Percentiles rank a stretch among this genome's conserved stretches.
Conservation (phyloP, 352 stramenopile genomes). For the Phytophthora meadii region DNA sequence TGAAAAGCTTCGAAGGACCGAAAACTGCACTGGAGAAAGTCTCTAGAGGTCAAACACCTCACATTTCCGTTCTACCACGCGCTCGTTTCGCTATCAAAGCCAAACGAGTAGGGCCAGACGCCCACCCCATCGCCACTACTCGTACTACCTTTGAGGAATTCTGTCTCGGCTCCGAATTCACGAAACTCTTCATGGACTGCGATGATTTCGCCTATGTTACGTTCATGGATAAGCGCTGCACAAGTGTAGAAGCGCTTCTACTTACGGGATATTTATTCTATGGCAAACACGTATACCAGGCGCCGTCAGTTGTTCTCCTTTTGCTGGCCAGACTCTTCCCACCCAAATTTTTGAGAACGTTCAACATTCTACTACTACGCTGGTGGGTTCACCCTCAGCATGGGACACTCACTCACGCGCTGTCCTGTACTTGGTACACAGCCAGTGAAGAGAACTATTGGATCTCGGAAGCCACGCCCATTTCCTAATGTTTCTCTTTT, state of each 20-base stretch:
- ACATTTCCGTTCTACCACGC: conserved; percentile 9
- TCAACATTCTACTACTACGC: conserved; percentile 38
- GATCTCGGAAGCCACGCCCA: conserved; percentile 34
- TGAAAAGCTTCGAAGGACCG: not conserved
- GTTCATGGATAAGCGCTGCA: conserved; percentile 19
- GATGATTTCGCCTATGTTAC: conserved; percentile 39
- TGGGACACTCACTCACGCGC: conserved; percentile 21
- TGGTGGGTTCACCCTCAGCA: conserved; percentile 34
- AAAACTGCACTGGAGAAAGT: conserved; percentile 18
- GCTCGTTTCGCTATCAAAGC: conserved; percentile 25
- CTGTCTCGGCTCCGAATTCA: conserved; percentile 36
- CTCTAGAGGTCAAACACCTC: conserved; percentile 2
- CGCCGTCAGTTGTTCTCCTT: conserved; percentile 30
- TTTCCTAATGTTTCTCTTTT: conserved; percentile 12
- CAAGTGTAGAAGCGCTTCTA: conserved; percentile 33
- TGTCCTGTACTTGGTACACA: conserved; percentile 38
- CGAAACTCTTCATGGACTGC: conserved; percentile 36
- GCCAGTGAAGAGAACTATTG: conserved; percentile 42
- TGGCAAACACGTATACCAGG: conserved; percentile 36
- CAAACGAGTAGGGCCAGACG: conserved; percentile 9
- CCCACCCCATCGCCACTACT: conserved; percentile 17
- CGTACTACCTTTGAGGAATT: conserved; percentile 35
- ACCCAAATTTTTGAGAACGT: conserved; percentile 32
- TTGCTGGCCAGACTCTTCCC: conserved; percentile 33
- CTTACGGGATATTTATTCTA: conserved; percentile 42